phyloP scores from a whole-genome alignment of 1,139 yeast species.

The Scheffersomyces quercinus region DNA sequence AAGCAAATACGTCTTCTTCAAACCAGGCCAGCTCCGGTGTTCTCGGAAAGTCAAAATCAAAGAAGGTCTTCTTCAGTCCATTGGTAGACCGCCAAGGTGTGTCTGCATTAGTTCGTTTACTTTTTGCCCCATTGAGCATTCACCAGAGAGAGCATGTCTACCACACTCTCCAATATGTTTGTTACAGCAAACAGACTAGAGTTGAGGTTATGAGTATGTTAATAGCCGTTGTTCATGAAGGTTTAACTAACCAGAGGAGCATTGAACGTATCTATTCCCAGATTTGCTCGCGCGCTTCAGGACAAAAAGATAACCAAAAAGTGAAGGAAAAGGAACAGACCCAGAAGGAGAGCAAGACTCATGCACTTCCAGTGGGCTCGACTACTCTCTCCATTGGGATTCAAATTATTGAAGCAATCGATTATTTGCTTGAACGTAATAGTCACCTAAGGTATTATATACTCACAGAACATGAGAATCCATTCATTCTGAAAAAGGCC shows the following conservation, averaged over 20 bases:
- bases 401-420: slow-evolving; percentile 76
- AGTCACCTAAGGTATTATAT: slow-evolving; percentile 73
- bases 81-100: slow-evolving; percentile 76
- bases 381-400: slow-evolving; percentile 72
- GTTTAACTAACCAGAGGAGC: slow-evolving; percentile 59
- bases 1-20: not conserved
- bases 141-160: slow-evolving; percentile 66
- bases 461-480: slow-evolving; percentile 76
- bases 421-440: slow-evolving; percentile 68
- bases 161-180: slow-evolving; percentile 65
- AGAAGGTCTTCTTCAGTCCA: slow-evolving; percentile 58
- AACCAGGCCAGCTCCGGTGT: not conserved
- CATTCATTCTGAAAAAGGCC: slow-evolving; percentile 48
- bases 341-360: slow-evolving; percentile 13
- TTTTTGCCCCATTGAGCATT: slow-evolving; percentile 73
- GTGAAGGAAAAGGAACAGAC: not conserved
- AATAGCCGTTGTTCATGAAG: slow-evolving; percentile 73
- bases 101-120: slow-evolving; percentile 66
- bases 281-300: slow-evolving; percentile 40
- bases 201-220: slow-evolving; percentile 73
- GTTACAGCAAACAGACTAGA: slow-evolving; percentile 77
- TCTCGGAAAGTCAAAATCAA: slow-evolving; percentile 12
- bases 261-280: slow-evolving; percentile 67
- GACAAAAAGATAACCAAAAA: slow-evolving; percentile 6
- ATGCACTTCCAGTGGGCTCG: slow-evolving; percentile 55